Evolutionary conservation across 768 basidiomycete genomes (phyloP).

Genomic region (Pluteus cervinus): DNA sequence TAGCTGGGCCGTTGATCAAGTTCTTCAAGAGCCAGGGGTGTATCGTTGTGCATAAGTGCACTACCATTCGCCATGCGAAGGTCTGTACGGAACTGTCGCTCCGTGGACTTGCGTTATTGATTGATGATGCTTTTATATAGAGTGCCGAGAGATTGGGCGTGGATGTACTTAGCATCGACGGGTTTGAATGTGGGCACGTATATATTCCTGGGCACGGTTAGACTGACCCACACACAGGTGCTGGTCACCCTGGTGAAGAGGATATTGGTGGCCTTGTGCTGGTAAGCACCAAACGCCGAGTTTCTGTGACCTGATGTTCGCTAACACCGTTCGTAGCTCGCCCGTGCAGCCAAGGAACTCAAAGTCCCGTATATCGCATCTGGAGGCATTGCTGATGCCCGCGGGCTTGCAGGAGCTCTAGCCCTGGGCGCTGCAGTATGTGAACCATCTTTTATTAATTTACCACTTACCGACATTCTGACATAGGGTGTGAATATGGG

Average conservation of each 20-base stretch:
- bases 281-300: constrained; percentile 29
- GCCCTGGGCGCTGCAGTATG: constrained; percentile 76
- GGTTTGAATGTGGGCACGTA: constrained; percentile 70
- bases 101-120: neutral
- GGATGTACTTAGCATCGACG: constrained; percentile 86
- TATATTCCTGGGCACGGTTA: constrained; percentile 4
- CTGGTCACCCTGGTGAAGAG: constrained; percentile 92
- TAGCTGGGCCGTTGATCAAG: constrained; percentile 73
- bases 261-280: constrained; percentile 86
- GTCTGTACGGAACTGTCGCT: constrained; percentile 22
- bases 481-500: constrained; percentile 82
- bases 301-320: neutral
- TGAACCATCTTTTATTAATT: constrained; percentile 8
- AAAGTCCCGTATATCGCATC: constrained; percentile 85
- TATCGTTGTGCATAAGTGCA: constrained; percentile 88
- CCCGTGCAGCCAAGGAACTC: constrained; percentile 80
- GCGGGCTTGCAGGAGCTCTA: constrained; percentile 77
- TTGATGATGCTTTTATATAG: constrained; percentile 12
- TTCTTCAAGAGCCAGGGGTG: constrained; percentile 77
- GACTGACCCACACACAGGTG: constrained; percentile 43
- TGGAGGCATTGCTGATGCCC: constrained; percentile 84
- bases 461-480: neutral
- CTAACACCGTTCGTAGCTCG: constrained; percentile 46
- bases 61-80: constrained; percentile 81
- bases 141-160: constrained; percentile 71